Evolutionary conservation across 1,284 basidiomycete species (phyloP).

Genomic region (Schizophyllum amplum): DNA sequence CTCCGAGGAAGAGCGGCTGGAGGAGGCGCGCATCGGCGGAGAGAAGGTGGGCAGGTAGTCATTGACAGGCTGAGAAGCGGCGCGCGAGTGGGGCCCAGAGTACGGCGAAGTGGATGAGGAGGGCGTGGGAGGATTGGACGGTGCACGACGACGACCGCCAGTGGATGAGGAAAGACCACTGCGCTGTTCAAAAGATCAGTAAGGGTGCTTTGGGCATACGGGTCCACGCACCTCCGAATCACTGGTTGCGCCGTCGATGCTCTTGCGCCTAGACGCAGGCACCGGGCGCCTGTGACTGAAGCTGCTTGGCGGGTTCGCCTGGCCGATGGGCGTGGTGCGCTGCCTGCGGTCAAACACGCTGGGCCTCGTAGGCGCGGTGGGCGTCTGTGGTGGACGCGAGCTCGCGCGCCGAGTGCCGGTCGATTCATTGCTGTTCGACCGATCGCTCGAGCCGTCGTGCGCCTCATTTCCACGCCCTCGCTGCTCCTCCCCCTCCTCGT

Average conservation of each 20-base stretch:
- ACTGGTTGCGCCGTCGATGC: slow-evolving; percentile 57
- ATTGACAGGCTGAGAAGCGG: slow-evolving; percentile 32
- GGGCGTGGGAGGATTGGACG: slow-evolving; percentile 61
- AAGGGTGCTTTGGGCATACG: slow-evolving; percentile 4
- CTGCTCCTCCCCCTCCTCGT: slow-evolving; percentile 26
- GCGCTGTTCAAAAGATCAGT: slow-evolving; percentile 33
- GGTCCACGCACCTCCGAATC: slow-evolving; percentile 56
- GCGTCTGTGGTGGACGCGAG: slow-evolving; percentile 33
- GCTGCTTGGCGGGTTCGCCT: slow-evolving; percentile 46
- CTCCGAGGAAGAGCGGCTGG: slow-evolving; percentile 16
- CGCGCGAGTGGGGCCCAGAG: slow-evolving; percentile 55
- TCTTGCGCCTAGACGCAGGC: slow-evolving; percentile 54
- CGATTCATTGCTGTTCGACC: slow-evolving; percentile 54
- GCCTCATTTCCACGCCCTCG: slow-evolving; percentile 25
- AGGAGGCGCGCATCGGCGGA: slow-evolving; percentile 27
- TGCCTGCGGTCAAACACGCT: slow-evolving; percentile 61
- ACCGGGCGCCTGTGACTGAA: slow-evolving; percentile 56
- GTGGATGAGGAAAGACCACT: slow-evolving; percentile 10
- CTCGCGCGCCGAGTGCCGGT: slow-evolving; percentile 27
- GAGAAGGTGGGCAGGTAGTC: slow-evolving; percentile 7
- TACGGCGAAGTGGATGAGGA: slow-evolving; percentile 29
- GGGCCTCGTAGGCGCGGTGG: slow-evolving; percentile 31
- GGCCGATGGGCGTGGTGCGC: slow-evolving; percentile 27
- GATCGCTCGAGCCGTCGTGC: slow-evolving; percentile 25
- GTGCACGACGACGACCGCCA: slow-evolving; percentile 43